Evolutionary conservation across 805 yeast genomes (phyloP).

Genomic region (Lipomyces mesembrius): DNA sequence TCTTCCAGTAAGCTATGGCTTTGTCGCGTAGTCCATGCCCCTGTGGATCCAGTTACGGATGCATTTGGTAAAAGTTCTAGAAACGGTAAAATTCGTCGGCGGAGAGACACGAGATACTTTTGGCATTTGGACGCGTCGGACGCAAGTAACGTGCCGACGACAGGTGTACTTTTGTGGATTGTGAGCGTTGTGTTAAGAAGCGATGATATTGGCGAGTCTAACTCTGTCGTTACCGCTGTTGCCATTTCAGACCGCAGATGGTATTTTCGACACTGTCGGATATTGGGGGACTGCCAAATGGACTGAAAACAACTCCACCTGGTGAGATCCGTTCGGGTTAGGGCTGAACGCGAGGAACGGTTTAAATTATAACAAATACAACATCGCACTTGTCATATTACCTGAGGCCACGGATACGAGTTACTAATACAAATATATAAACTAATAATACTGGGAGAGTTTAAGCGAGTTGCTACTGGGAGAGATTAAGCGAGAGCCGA

Average conservation of each 20-base stretch:
- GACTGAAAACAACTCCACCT: neutral
- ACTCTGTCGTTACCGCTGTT: neutral
- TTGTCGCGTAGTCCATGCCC: conserved; percentile 11
- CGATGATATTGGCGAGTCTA: neutral
- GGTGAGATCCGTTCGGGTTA: no score
- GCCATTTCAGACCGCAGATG: neutral
- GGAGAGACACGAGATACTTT: conserved; percentile 16
- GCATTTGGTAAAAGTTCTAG: neutral
- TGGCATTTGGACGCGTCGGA: conserved; percentile 10
- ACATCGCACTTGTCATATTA: no score
- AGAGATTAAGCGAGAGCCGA: no score
- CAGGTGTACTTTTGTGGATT: conserved; percentile 12
- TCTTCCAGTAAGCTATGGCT: neutral
- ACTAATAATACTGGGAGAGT: no score
- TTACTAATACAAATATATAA: no score
- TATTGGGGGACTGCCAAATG: no score
- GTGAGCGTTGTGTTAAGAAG: conserved; percentile 15
- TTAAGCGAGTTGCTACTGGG: no score
- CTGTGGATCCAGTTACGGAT: neutral
- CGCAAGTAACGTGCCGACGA: conserved; percentile 5
- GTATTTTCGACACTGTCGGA: no score
- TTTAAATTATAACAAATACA: no score
- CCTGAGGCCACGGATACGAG: no score
- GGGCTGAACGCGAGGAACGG: no score
- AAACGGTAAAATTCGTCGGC: conserved; percentile 15